Evolutionary conservation across 1,284 basidiomycete species (phyloP), one percentile per base, ranked within the genome.

Genomic region (Cryptococcus maquisensis): DNA sequence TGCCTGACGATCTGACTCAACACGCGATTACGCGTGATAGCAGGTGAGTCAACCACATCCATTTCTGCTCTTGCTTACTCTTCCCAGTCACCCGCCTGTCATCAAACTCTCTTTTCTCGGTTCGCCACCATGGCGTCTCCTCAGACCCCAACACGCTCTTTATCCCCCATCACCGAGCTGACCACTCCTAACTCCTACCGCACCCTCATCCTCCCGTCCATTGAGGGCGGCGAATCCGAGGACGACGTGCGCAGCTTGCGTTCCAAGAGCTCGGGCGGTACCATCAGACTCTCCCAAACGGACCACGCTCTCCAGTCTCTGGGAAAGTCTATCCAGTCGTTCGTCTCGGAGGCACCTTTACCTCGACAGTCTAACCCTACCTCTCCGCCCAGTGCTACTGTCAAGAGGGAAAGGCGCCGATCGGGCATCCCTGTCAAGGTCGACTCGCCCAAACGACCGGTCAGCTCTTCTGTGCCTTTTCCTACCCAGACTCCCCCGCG

Each of bases 141-240:
- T 3, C 2, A 44, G 8, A 24, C 46, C 32, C 52, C 49, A 16
- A 24, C 49, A 12, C 56, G 66, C 13, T 46, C 58, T 16, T 60
- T 71, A 15, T 67, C 69, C 3, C 67, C 69, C 21, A 69, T 71
- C 55, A 71, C 65, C 9, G 69, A 71, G 44, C 59, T 62, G 49
- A 66, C 61, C 12, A 62, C 67, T 2, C 65, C 63, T 1, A 54
- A 49, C 2, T 66, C 66, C 10, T 36, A 55, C 4, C 56, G 60
- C n/a, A 54, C 59, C 24, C 55, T 59, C 12, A 21, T 47, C 13
- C 52, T 64, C 9, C 62, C 59, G 3, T 39, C 28, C 3, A 57
- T 61, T 18, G 51, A 56, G 18, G 40, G 20, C 36, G 44, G n/a
- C n/a, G n/a, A n/a, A n/a, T n/a, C n/a, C n/a, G n/a, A 51, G 37